Evolutionary conservation across 306 rosid species (phyloP), one percentile per base, ranked within the genome.

Genomic region (Cicer arietinum): DNA sequence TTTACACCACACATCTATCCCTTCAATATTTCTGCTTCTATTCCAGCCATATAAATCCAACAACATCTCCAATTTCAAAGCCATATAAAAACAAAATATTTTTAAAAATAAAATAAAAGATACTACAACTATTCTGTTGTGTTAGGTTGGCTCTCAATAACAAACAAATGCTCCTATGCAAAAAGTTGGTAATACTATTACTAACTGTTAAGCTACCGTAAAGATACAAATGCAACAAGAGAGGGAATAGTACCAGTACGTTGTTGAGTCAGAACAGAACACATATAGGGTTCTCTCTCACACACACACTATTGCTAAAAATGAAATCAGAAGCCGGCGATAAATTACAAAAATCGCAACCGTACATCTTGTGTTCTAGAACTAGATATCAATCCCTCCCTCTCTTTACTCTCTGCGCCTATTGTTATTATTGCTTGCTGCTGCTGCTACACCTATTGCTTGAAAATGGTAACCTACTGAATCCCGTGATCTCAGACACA

Each of bases 401-500:
- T 84, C 79, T 77, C 86, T 60, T 30, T 30, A 30, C 37, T 30
- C 67, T 7, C 67, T 16, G 17, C 7, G 30, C 11, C 39, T 7
- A 44, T 65, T 42, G 8, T 30, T 68, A 13, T 52, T 70, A 37
- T 37, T 69, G 18, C 9, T 66, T 67, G 43, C 16, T 68, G 8
- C 22, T 47, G 18, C 2, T 47, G 45, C 13, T 30, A 30, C 37
- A 30, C 37, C 37, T 30, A 30, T 4, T 30, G 37, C 37, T 30
- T 30, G 37, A 30, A 30, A 30, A 30, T 79, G 20, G 41, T 73
- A 83, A 82, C 86, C 98, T 87, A 79, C 85, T 88, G 46, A 90
- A n/a, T 39, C 90, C 94, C 74, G 92, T 90, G 82, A 90, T 85
- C 71, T 94, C 96, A 72, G 96, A 94, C 90, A 84, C 87, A 69